Base-by-base conservation (phyloP, 129 eudicot genomes). In the Escallonia rubra region DNA sequence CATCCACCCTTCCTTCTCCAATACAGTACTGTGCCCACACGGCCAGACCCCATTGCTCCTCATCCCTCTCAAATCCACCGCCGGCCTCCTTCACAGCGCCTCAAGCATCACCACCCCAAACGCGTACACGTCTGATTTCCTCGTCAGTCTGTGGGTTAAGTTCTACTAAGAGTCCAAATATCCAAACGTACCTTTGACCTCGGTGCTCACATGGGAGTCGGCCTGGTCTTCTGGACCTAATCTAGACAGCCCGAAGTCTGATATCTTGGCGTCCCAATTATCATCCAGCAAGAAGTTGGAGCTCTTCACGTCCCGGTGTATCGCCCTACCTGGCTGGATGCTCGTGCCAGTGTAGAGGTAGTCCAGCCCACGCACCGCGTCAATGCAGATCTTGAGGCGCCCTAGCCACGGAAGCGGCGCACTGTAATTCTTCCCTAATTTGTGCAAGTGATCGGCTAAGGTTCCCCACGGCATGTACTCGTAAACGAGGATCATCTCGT, bases 241-340 rank as follows among this genome's bases (percentile, higher is more conserved):
- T 58, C 84, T 44, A 4, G 96, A 93, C 2, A 93, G 82, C 14
- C 98, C 98, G 12, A 93, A 93, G 71, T 93, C 98, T 0, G 96
- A 93, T 12, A 93, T 95, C 78, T 86, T 89, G 61, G 95, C 96
- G 0, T 77, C 81, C 96, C 96, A 86, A 14, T 79, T 71, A 43
- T 59, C 70, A 62, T 93, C 90, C 7, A 93, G 88, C 43, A 93
- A 60, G 45, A 89, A 84, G 84, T 93, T 93, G 54, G 96, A 89
- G 15, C 95, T 80, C 76, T 93, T 93, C 53, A 93, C 89, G 71
- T 93, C 98, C 0, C 98, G 91, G 74, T 93, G 96, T 49, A 93
- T 86, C 72, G 89, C 62, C 34, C 34, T 23, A 23, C 1, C 34
- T 23, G 34, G 34, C 2, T 79, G 79, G 9, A 95, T 96, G 9